Conservation (phyloP, 2,329 filamentous ascomycete genomes). For the Amesomyces nigricolor region DNA sequence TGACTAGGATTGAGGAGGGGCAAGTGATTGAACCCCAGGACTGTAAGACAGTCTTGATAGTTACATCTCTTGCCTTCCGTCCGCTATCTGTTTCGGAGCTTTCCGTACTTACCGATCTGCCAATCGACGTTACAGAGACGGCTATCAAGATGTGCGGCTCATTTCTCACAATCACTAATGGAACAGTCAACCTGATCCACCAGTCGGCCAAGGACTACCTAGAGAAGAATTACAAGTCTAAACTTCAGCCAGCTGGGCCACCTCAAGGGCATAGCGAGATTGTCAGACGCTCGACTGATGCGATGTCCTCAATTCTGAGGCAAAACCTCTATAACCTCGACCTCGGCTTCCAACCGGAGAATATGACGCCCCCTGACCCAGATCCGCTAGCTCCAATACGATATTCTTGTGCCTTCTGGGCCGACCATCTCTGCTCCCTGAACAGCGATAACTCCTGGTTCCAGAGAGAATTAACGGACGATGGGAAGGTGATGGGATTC, state of each 20-base stretch:
- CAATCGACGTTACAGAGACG: conserved; percentile 5
- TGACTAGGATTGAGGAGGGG: conserved; percentile 19
- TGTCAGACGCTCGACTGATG: conserved; percentile 7
- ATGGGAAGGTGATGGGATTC: conserved; percentile 7
- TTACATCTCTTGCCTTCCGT: conserved; percentile 17
- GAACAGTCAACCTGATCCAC: conserved; percentile 28
- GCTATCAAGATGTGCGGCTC: conserved; percentile 30
- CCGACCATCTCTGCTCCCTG: conserved; percentile 12
- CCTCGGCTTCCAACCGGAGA: conserved; percentile 8
- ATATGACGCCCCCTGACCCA: conserved; percentile 10
- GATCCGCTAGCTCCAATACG: conserved; percentile 15
- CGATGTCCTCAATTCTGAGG: conserved; percentile 8
- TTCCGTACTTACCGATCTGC: conserved; percentile 13
- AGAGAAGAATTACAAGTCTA: too few relatives aligned
- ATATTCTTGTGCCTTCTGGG: conserved; percentile 16
- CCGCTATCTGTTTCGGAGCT: conserved; percentile 20
- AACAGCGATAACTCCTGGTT: not conserved
- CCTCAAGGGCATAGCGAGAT: conserved; percentile 14
- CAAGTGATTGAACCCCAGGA: conserved; percentile 9
- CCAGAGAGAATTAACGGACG: conserved; percentile 1
- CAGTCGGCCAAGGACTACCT: conserved; percentile 32
- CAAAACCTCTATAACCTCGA: too few relatives aligned
- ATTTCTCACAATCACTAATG: conserved; percentile 27
- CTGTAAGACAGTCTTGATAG: conserved; percentile 21
- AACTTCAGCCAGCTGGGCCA: conserved; percentile 2